Base-by-base conservation (phyloP, 2,329 filamentous ascomycete genomes). In the Ilyonectria mors-panacis region DNA sequence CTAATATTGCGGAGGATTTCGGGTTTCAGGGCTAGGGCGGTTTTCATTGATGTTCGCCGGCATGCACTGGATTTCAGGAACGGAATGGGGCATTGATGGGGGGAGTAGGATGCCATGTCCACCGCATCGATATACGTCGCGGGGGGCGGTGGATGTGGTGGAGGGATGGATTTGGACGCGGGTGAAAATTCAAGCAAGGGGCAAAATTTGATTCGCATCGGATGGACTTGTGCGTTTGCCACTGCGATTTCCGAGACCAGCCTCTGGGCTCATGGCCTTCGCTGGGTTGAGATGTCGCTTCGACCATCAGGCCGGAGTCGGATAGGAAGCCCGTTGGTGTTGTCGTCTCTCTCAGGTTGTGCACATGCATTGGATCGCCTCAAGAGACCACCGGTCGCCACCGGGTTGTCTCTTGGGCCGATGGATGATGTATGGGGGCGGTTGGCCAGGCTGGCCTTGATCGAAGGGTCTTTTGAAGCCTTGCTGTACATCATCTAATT, bases 401-500 rank as follows among this genome's bases (percentile, higher is more conserved):
- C 51, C 62, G 44, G 61, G 63, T 65, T 48, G 58, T 58, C 44
- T 54, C 62, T 66, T 66, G 65, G 61, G 55, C 68, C 48, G 28
- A 33, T 21, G 8, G 28, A 35, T 33, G 21, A 59, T 71, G 66
- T 67, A 50, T 67, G 48, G 67, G 59, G 61, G 59, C 59, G 55
- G 47, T 61, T 55, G 39, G 67, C 54, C 50, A 70, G 57, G 73
- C 59, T 62, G 66, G 69, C 69, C 71, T 66, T 67, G 63, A 72
- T 62, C 58, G 65, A 65, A 67, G 19, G 45, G 68, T 65, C 65
- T 70, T 70, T 65, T 65, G 67, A 71, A 75, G 72, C 67, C 74
- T 70, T 73, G 59, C 66, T 75, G 71, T 76, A 69, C 71, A 71
- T 74, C 74, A 75, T 76, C 74, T 76, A 73, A 71, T 70, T 75